Evolutionary conservation across 345 rosid genomes (phyloP), one percentile per base, ranked within the genome.

Genomic region (Populus alba): DNA sequence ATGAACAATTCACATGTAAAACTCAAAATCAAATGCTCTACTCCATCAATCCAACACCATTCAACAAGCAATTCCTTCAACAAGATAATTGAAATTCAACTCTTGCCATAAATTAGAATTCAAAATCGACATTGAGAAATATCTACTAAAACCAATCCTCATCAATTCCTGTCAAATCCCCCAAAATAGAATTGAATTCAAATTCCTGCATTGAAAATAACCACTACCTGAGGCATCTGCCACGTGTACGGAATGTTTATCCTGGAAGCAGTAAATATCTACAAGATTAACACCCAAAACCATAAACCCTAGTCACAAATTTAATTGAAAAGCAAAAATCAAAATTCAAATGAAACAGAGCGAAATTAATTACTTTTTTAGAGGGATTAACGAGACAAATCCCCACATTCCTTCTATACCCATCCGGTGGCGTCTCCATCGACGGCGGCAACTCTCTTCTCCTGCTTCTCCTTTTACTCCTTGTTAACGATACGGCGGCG

Each of bases 201-300:
- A 74, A 45, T 15, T 61, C 53, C 25, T 8, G 66, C 20, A 7
- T 20, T 9, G 29, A 59, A 59, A 59, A 18, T 0, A 59, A 2
- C 29, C 4, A 7, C 68, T 55, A 81, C 84, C 84, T 81, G 84
- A 74, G 84, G 84, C 84, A 81, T 81, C 59, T 81, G 84, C 81
- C 81, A 81, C 33, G 75, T 61, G 45, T 74, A 75, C 49, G 75
- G 57, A 15, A 73, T 39, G 67, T 81, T 73, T 43, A 81, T 77
- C 73, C 84, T 77, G 49, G 66, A 73, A 31, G 75, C 84, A 1
- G 78, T 33, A 66, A 81, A 81, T 22, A 81, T 74, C 84, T 81
- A 31, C 72, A 67, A 71, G 45, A 65, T 71, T 35, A 73, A 18
- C 68, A 53, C 43, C 20, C 65, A 68, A 67, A 71, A 31, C 12